Base-by-base conservation (phyloP, 2,329 filamentous ascomycete species). In the Orbilia javanica region DNA sequence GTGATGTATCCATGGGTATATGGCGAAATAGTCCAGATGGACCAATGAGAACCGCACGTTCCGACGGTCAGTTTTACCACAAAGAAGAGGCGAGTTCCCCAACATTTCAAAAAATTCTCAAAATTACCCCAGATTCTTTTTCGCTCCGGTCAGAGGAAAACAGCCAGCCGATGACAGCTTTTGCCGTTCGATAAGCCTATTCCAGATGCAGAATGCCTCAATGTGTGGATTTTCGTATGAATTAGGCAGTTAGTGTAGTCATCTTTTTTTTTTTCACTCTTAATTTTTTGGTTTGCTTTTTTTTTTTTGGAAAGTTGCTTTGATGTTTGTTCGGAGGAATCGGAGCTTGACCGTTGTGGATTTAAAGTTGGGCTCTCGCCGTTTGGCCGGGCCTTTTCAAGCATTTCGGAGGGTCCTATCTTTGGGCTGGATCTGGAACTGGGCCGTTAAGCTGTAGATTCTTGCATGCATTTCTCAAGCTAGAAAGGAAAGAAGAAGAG, bases 291-390 rank as follows among this genome's bases (percentile, higher is more conserved):
- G 8, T n/a, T 62, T 48, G 31, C 57, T 44, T 57, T 36, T 34
- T 57, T 13, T 44, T 10, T 18, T 44, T 20, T 20, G 11, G 8
- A 8, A 8, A 39, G 34, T 5, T 39, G 8, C n/a, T 39, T 2
- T 13, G 6, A 10, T 34, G 13, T 18, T 20, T 1, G n/a, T 60
- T 60, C 34, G 55, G 55, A 60, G 55, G 6, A 57, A 66, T 78
- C 74, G 67, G 74, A 68, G 62, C 62, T 63, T 72, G 74, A 44
- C 74, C 74, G 74, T 67, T 72, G 74, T 50, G 67, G 39, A 52
- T 66, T 72, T 67, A 63, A 55, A 55, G 60, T 70, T 70, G 50
- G 46, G 22, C 31, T 55, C 74, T 60, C 67, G 74, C 67, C 67
- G 74, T 78, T 46, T 60, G 74, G 74, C 74, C 74, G 74, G 74